phyloP scores from a whole-genome alignment of 1,139 yeast species.

The Lodderomyces elongisporus region DNA sequence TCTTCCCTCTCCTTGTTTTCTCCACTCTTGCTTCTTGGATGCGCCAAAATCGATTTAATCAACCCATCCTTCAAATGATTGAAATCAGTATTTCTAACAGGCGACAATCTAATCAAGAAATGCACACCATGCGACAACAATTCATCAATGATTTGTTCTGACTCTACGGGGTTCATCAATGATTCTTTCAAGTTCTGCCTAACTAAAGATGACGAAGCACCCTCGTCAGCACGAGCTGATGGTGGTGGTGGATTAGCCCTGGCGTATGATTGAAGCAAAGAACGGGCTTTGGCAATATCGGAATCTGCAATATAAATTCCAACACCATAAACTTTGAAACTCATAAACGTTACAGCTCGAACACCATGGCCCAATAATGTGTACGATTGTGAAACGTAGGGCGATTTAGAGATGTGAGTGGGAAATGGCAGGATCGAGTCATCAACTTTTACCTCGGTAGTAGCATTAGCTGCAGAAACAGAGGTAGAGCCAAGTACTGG shows the following conservation, averaged over 20 bases:
- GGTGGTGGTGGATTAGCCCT: constrained; percentile 9
- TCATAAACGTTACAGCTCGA: constrained; percentile 73
- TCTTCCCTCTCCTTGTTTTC: constrained; percentile 18
- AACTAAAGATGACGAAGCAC: background rate
- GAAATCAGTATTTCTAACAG: constrained; percentile 85
- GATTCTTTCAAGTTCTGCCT: background rate
- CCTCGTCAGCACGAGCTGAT: constrained; percentile 4
- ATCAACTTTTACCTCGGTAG: constrained; percentile 38
- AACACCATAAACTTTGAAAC: constrained; percentile 81
- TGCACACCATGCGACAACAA: constrained; percentile 58
- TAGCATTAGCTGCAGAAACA: too few relatives aligned
- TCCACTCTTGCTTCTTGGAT: constrained; percentile 38
- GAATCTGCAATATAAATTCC: constrained; percentile 69
- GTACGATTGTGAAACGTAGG: constrained; percentile 25
- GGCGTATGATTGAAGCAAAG: constrained; percentile 28
- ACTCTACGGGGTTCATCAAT: constrained; percentile 20
- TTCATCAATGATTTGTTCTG: constrained; percentile 49
- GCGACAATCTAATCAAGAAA: constrained; percentile 70
- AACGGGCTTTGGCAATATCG: constrained; percentile 46
- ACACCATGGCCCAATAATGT: constrained; percentile 73
- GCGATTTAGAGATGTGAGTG: constrained; percentile 17
- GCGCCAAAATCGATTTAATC: constrained; percentile 66
- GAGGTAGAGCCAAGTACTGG: too few relatives aligned
- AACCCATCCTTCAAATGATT: constrained; percentile 87
- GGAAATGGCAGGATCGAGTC: constrained; percentile 52